Conservation (phyloP, 768 basidiomycete species). For the Hypholoma fasciculare region DNA sequence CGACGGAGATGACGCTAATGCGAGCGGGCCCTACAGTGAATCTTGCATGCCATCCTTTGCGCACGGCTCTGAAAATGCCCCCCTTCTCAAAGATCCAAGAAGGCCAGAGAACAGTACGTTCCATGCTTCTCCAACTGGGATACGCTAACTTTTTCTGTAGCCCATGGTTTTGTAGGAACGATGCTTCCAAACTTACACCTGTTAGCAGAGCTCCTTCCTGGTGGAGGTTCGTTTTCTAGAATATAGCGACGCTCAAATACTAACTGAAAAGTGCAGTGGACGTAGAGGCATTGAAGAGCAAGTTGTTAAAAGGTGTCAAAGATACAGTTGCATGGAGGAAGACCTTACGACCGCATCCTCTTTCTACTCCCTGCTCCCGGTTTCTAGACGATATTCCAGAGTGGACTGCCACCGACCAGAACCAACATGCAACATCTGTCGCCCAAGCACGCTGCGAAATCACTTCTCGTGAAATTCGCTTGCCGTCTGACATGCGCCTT, state of each 20-base stretch:
- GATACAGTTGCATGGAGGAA: conserved; percentile 20
- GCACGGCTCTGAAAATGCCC: neutral
- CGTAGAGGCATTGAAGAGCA: neutral
- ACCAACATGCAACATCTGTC: conserved; percentile 26
- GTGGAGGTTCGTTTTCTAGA: neutral
- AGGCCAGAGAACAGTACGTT: neutral
- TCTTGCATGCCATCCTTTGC: neutral
- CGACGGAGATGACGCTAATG: neutral
- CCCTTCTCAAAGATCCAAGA: neutral
- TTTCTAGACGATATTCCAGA: conserved; percentile 26
- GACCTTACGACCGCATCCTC: conserved; percentile 23
- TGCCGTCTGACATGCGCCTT: conserved; percentile 18
- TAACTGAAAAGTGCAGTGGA: neutral
- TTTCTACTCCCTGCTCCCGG: conserved; percentile 32
- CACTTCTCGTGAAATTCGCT: conserved; percentile 12
- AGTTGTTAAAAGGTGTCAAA: neutral
- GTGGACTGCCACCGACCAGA: conserved; percentile 14
- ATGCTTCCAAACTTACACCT: conserved; percentile 2
- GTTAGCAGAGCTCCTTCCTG: conserved; percentile 3
- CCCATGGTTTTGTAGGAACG: conserved; percentile 1
- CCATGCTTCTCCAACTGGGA: neutral
- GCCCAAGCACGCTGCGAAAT: conserved; percentile 38
- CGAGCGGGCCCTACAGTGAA: neutral
- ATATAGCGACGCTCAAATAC: neutral
- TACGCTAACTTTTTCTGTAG: neutral